Conservation (phyloP, 495 filamentous ascomycete genomes). For the Glonium stellatum region DNA sequence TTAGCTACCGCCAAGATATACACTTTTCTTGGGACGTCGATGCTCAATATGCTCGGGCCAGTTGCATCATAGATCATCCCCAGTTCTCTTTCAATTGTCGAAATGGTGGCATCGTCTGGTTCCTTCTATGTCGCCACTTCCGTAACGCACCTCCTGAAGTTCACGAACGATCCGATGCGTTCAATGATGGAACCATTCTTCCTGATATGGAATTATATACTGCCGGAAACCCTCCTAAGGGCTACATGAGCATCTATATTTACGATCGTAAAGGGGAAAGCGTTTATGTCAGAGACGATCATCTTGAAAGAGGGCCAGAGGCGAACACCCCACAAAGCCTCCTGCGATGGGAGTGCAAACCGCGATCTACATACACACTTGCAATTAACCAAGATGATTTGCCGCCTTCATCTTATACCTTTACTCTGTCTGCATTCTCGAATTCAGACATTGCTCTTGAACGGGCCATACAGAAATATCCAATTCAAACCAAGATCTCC, state of each 20-base stretch:
- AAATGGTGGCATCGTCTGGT: slow-evolving; percentile 61
- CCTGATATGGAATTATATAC: slow-evolving; percentile 4
- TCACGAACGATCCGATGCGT: slow-evolving; percentile 9
- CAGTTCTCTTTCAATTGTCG: slow-evolving; percentile 66
- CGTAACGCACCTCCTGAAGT: slow-evolving; percentile 29
- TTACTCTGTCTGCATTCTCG: slow-evolving; percentile 80
- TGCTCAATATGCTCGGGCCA: slow-evolving; percentile 28
- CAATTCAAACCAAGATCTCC: slow-evolving; percentile 45
- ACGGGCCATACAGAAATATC: slow-evolving; percentile 52
- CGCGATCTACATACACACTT: slow-evolving; percentile 59
- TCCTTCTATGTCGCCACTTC: slow-evolving; percentile 82
- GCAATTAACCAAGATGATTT: slow-evolving; percentile 75
- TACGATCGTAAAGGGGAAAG: slow-evolving; percentile 67
- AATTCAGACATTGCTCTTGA: slow-evolving; percentile 50
- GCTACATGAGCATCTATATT: slow-evolving; percentile 81
- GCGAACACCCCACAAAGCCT: slow-evolving; percentile 92
- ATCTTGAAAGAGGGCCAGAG: slow-evolving; percentile 65
- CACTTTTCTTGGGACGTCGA: slow-evolving; percentile 85
- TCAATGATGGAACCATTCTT: slow-evolving; percentile 17
- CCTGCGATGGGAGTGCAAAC: slow-evolving; percentile 60
- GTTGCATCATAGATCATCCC: slow-evolving; percentile 69
- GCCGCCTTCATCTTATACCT: slow-evolving; percentile 59
- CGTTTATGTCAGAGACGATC: slow-evolving; percentile 63
- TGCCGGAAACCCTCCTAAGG: slow-evolving; percentile 12
- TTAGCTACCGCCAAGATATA: slow-evolving; percentile 71